Base-by-base conservation (phyloP, 257 asterid genomes). In the Solanum sparsipilum region DNA sequence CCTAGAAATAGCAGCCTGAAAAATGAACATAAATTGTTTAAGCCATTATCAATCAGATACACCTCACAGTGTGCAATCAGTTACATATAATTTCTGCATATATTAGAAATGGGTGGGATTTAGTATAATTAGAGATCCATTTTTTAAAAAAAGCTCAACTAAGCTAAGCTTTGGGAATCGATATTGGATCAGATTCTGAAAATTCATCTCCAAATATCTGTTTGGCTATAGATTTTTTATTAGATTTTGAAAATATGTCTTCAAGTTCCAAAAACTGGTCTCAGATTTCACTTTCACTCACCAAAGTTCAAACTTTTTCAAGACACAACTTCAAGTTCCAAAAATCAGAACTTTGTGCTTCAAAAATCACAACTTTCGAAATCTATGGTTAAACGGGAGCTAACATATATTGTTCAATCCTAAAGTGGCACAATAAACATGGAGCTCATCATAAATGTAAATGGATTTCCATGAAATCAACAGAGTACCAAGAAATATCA, bases 1-100 rank as follows among this genome's bases (percentile, higher is more conserved):
- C 92, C 99, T 93, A 23, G 99, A 96, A 41, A 97, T 97, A 86
- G 99, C 99, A 84, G 98, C 99, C 98, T 97, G 90, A 23, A 88
- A 88, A 91, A 46, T 76, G 23, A 81, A 81, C 20, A 81, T 29
- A 46, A 73, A 16, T 46, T 41, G 39, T 9, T 44, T 44, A 81
- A n/a, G 27, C 39, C 41, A 46, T 44, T 9, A 81, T 15, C 27
- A 27, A 81, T 44, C 85, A 25, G 7, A 27, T 16, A 15, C 5
- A 27, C n/a, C 32, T 44, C 18, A 41, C 3, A 41, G 29, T 15
- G 3, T 3, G 84, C 63, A 23, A 76, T n/a, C 32, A 32, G 11
- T 7, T 39, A 34, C 60, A 76, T 78, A 39, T 3, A 34, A 4
- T 35, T 9, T 41, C 1, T 75, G 9, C 34, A n/a, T 13, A 3